Conservation (phyloP, 352 stramenopile genomes). For the Globisporangium rhizosaccharum region DNA sequence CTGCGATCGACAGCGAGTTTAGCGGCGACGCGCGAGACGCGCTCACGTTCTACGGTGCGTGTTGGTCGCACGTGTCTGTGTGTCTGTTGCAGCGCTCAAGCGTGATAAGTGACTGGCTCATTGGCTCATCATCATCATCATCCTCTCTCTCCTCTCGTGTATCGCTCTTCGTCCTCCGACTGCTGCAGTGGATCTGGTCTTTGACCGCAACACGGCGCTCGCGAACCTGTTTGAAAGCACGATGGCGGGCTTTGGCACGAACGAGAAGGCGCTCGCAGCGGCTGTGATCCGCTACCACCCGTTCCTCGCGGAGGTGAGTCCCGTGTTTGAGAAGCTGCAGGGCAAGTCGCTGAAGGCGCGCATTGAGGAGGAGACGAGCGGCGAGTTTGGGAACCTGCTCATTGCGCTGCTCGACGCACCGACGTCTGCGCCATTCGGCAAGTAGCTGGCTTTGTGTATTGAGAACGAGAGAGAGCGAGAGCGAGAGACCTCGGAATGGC, state of each 20-base stretch:
- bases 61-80: no score
- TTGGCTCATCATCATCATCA: no score
- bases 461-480: background rate
- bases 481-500: background rate
- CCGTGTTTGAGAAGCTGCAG: constrained; percentile 54
- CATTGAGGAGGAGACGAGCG: constrained; percentile 44
- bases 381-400: constrained; percentile 61
- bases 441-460: background rate
- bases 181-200: constrained; percentile 33
- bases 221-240: constrained; percentile 54
- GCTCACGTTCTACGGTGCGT: constrained; percentile 49
- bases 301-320: constrained; percentile 45
- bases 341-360: constrained; percentile 52
- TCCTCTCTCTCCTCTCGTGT: background rate
- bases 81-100: no score
- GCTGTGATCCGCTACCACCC: constrained; percentile 67
- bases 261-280: constrained; percentile 55
- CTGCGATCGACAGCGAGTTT: constrained; percentile 69
- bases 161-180: no score
- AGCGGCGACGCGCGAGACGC: constrained; percentile 41
- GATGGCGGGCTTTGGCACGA: constrained; percentile 68
- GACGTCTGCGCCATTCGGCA: constrained; percentile 4
- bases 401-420: constrained; percentile 47
- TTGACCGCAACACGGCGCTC: constrained; percentile 57
- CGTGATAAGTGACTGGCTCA: no score